Conservation (phyloP, 345 rosid species). For the Xanthoceras sorbifolium region DNA sequence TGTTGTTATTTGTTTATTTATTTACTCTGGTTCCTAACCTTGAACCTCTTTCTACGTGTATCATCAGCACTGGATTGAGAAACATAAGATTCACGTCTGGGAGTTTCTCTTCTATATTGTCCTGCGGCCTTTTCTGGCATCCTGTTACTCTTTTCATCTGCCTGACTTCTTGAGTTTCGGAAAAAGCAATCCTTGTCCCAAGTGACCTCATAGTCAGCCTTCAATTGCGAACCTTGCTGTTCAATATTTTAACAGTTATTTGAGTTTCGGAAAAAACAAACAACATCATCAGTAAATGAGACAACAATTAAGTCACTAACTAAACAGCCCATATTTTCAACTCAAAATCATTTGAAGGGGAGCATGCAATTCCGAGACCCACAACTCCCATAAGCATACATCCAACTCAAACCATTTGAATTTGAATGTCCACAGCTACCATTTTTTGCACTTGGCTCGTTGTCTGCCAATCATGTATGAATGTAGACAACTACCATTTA, state of each 20-base stretch:
- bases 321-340: neutral
- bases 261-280: too few relatives aligned
- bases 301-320: neutral
- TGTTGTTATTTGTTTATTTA: neutral
- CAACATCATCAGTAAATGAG: constrained; percentile 12
- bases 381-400: neutral
- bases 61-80: constrained; percentile 47
- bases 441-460: neutral
- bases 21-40: constrained; percentile 46
- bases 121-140: constrained; percentile 31
- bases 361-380: neutral
- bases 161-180: constrained; percentile 51
- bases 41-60: constrained; percentile 76
- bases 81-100: constrained; percentile 34
- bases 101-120: constrained; percentile 41
- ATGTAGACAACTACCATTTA: neutral
- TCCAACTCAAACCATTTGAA: constrained; percentile 9
- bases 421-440: neutral
- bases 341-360: neutral
- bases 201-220: constrained; percentile 79
- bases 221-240: constrained; percentile 84
- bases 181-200: constrained; percentile 84
- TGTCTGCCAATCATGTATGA: neutral
- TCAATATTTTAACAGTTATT: too few relatives aligned
- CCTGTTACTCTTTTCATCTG: constrained; percentile 40